Base-by-base conservation (phyloP, 2,329 filamentous ascomycete genomes). In the Claviceps capensis region DNA sequence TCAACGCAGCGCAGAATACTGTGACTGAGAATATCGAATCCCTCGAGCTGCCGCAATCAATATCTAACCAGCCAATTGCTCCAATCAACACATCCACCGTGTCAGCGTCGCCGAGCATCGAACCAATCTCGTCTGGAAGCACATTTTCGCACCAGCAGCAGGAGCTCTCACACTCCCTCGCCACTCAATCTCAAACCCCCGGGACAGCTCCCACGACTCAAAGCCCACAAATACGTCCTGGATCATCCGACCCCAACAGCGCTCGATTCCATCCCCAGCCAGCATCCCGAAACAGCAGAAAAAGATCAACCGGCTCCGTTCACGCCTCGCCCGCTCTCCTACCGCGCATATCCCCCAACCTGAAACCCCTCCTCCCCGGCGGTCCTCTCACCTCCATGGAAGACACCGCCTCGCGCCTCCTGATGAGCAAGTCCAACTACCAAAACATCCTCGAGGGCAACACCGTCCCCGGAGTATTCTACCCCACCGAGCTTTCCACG, bases 401-500 rank as follows among this genome's bases (percentile, higher is more conserved):
- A 57, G 78, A 81, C 58, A 75, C 78, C 1, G 76, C 80, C 0
- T 83, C 79, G n/a, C 77, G 88, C 30, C 77, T 97, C 45, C 76
- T 98, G 30, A 87, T 90, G 38, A 88, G 87, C 16, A 97, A 97
- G 66, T 97, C 91, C 2, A 98, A 98, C 63, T 98, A 98, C 62
- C 91, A 97, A 62, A 95, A 96, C 61, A 93, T 98, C 40, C 71
- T 98, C 11, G 93, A 97, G 65, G 93, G 93, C 48, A 97, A 89
- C 49, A 83, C 85, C 52, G 81, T 96, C 1, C 90, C 90, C 0
- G 91, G 91, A 13, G 85, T 96, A 13, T 86, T 85, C 1, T 97
- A 96, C 60, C 90, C 91, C 0, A 88, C 86, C 59, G 87, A 90
- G 49, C 75, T 98, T 43, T 95, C 90, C 6, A 94, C 90, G 22